phyloP scores from a whole-genome alignment of 306 rosid species.

The Benincasa hispida region DNA sequence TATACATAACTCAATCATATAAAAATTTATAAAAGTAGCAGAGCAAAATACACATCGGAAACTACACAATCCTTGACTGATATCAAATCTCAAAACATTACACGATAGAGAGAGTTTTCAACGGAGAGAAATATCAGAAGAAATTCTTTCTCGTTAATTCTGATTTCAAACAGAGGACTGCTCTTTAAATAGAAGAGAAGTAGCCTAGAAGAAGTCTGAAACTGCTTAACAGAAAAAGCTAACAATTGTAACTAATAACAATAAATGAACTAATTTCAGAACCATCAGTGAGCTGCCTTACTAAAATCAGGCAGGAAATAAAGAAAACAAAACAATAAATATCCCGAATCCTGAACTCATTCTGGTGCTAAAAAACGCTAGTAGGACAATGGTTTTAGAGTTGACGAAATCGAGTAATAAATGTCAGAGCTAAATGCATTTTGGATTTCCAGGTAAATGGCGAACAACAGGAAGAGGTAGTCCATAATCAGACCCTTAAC shows the following conservation, averaged over 20 bases:
- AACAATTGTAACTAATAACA: no score
- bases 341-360: not conserved
- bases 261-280: no score
- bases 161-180: no score
- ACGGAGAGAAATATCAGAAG: no score
- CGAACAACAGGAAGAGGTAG: not conserved
- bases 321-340: not conserved
- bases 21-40: not conserved
- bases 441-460: not conserved
- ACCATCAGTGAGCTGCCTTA: no score
- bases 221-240: no score
- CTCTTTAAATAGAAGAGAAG: no score
- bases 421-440: not conserved
- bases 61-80: not conserved
- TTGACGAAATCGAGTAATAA: not conserved
- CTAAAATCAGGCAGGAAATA: not conserved
- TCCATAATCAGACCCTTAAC: not conserved
- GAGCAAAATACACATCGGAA: not conserved
- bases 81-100: no score
- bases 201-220: no score
- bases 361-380: not conserved
- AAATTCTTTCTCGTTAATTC: no score
- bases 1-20: not conserved
- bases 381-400: not conserved
- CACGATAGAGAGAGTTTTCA: no score